Conservation (phyloP, 2,329 filamentous ascomycete species). For the Cladosporium sp. region DNA sequence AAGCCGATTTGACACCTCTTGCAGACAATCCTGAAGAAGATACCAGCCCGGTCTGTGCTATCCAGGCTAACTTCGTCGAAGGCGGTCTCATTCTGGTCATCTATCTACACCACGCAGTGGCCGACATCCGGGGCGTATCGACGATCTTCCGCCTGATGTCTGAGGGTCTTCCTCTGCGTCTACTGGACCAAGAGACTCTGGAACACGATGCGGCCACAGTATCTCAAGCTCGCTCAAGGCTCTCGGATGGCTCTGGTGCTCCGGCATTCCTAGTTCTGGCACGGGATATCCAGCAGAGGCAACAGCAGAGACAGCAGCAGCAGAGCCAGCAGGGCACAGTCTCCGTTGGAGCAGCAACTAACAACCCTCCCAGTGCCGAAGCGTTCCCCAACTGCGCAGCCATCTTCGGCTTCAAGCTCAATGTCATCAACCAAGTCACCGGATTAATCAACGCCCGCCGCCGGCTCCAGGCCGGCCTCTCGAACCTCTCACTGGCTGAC, state of each 20-base stretch:
- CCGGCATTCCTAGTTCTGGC: conserved; percentile 4
- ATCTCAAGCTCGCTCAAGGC: not conserved
- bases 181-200: conserved; percentile 14
- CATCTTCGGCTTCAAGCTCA: conserved; percentile 18
- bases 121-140: conserved; percentile 17
- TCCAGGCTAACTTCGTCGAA: conserved; percentile 21
- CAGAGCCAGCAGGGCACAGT: not conserved
- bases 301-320: not conserved
- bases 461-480: not conserved
- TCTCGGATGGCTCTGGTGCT: not conserved
- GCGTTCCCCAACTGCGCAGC: not conserved
- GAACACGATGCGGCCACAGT: conserved; percentile 4
- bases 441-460: conserved; percentile 18
- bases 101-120: conserved; percentile 20
- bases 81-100: conserved; percentile 21
- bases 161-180: conserved; percentile 2
- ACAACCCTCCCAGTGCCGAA: not conserved
- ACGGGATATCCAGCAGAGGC: not conserved
- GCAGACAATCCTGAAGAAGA: conserved; percentile 14
- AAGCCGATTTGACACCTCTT: conserved; percentile 15
- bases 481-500: not conserved
- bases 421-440: conserved; percentile 13
- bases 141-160: conserved; percentile 20
- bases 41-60: conserved; percentile 16
- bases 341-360: not conserved